Evolutionary conservation across 805 yeast genomes (phyloP), one percentile per base, ranked within the genome.

Genomic region (Lipomyces spencermartinsiae): DNA sequence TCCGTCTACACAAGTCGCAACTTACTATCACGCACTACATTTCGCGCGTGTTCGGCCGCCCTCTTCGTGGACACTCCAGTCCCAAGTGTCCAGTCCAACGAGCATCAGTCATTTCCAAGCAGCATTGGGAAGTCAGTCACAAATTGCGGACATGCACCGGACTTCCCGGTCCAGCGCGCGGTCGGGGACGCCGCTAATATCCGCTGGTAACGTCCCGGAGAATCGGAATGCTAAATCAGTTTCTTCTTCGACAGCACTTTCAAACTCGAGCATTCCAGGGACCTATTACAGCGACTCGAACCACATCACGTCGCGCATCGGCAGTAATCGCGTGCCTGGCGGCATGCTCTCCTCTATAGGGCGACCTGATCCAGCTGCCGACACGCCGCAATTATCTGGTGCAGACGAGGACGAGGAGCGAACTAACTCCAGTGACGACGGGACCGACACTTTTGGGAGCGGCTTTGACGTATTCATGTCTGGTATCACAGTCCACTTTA

Each of bases 401-500:
- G 9, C 49, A 43, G 22, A 43, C 49, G 49, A 8, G 9, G 22
- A 43, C 49, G 49, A 8, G 9, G 49, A n/a, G 49, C 49, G n/a
- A 43, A n/a, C 49, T 43, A 16, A n/a, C n/a, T 16, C 49, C 49
- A 19, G 7, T 16, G 22, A 16, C 16, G 54, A 14, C 49, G 49
- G n/a, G 10, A 14, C 49, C 25, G 49, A 43, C 49, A 19, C 7
- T 8, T 43, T 43, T 19, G 35, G 22, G 19, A 58, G 35, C 12
- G 64, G 65, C 16, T 22, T 61, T 7, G 64, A 55, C 4, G 19
- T 58, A 4, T 58, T 63, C 29, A 34, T 63, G 60, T 59, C 62
- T 4, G 66, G 66, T 19, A n/a, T 63, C 29, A 22, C 63, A 39
- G 5, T 51, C 16, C 66, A 59, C 49, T 49, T 63, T 31, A 25